A percentile compares a stretch with the other conserved stretches of the same genome.
Conservation (phyloP, 768 basidiomycete species). For the Dictyophora rubrovolvata region DNA sequence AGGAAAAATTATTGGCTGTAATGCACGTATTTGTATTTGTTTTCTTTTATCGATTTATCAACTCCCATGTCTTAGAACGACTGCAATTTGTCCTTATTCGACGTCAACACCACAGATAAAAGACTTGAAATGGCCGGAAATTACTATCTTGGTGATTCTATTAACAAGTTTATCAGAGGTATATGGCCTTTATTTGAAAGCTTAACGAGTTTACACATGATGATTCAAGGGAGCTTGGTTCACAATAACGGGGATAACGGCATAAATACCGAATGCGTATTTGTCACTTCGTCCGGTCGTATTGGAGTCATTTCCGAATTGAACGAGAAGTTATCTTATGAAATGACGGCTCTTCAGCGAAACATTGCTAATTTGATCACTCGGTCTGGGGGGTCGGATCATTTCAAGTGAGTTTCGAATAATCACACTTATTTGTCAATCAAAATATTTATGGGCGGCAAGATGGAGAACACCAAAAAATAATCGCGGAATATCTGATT, state of each 20-base stretch:
- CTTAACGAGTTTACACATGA: constrained; percentile 4
- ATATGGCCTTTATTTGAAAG: constrained; percentile 10
- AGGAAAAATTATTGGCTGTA: constrained; percentile 56
- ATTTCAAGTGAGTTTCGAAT: constrained; percentile 41
- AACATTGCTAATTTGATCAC: constrained; percentile 52
- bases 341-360: constrained; percentile 62
- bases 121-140: constrained; percentile 54
- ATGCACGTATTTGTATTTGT: constrained; percentile 39
- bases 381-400: constrained; percentile 46
- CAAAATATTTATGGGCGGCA: background rate
- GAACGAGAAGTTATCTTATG: constrained; percentile 38
- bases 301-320: constrained; percentile 67
- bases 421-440: background rate
- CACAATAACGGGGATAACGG: constrained; percentile 29
- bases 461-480: constrained; percentile 68
- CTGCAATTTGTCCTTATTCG: constrained; percentile 57
- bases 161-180: constrained; percentile 70
- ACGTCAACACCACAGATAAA: constrained; percentile 32
- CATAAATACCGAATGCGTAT: constrained; percentile 52
- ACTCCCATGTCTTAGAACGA: constrained; percentile 35
- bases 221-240: constrained; percentile 42
- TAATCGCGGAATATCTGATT: constrained; percentile 45
- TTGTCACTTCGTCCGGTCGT: constrained; percentile 69
- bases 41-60: background rate
- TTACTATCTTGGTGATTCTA: constrained; percentile 67